Conservation (phyloP, 192 early-diverging fungal species). For the Rhizophlyctis rosea region DNA sequence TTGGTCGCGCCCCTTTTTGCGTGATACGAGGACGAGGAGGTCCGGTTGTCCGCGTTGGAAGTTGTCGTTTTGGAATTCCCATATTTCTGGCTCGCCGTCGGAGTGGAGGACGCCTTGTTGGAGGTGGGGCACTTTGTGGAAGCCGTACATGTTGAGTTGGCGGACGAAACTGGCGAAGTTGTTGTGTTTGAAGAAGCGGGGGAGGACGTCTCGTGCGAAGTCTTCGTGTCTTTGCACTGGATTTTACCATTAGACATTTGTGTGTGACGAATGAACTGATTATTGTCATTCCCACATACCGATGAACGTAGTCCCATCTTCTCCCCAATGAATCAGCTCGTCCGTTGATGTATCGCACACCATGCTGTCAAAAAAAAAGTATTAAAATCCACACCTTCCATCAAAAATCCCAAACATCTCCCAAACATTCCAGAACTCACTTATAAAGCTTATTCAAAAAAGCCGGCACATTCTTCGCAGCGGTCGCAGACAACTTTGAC, state of each 20-base stretch:
- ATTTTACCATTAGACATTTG: no score
- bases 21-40: constrained; percentile 78
- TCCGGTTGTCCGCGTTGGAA: constrained; percentile 90
- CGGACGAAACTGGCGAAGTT: constrained; percentile 60
- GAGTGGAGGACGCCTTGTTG: constrained; percentile 83
- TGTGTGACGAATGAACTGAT: no score
- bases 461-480: constrained; percentile 68
- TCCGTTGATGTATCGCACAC: constrained; percentile 82
- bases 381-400: no score
- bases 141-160: constrained; percentile 78
- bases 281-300: no score
- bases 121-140: constrained; percentile 94
- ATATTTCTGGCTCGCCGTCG: constrained; percentile 73
- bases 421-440: constrained; percentile 40
- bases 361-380: constrained; percentile 66
- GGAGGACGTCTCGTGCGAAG: constrained; percentile 52
- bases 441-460: constrained; percentile 93
- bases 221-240: constrained; percentile 50
- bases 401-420: not conserved
- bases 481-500: constrained; percentile 22
- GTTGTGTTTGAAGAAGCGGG: constrained; percentile 63
- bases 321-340: constrained; percentile 85
- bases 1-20: constrained; percentile 64
- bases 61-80: constrained; percentile 89
- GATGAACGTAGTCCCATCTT: constrained; percentile 83